phyloP scores from a whole-genome alignment of 345 rosid species.

The Corchorus capsularis region DNA sequence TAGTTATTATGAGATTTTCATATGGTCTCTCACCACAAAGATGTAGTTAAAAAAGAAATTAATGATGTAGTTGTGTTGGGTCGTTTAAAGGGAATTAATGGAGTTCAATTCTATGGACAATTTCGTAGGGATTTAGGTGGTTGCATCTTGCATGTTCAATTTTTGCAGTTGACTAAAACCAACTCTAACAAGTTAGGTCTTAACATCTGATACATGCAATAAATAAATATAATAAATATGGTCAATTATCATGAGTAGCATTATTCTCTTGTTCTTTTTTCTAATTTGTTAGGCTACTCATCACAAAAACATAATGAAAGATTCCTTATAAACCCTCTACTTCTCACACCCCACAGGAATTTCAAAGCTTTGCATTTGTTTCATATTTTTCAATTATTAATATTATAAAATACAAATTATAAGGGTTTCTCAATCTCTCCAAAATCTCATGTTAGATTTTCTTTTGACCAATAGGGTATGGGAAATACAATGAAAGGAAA shows the following conservation, averaged over 20 bases:
- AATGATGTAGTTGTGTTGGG: neutral
- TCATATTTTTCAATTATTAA: too few species aligned
- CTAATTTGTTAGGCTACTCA: neutral
- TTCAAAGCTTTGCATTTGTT: conserved; percentile 1
- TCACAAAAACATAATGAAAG: neutral
- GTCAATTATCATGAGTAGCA: neutral
- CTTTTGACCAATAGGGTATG: neutral
- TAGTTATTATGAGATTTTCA: neutral
- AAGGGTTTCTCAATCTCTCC: neutral
- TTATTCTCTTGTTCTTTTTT: neutral
- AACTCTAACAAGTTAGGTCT: neutral
- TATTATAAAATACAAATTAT: neutral
- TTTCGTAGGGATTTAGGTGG: neutral
- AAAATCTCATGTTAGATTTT: neutral
- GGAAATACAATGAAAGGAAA: neutral
- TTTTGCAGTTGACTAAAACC: neutral
- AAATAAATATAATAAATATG: neutral
- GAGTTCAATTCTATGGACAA: neutral
- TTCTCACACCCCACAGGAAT: neutral
- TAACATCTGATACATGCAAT: neutral
- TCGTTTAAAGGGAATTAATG: neutral
- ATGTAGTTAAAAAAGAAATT: neutral
- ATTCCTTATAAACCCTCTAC: neutral
- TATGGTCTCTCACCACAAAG: neutral
- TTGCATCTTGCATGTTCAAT: neutral